Percentiles rank a stretch among this genome's conserved stretches.
Conservation (phyloP, 192 early-diverging fungal species). For the Oehlia diaphana region DNA sequence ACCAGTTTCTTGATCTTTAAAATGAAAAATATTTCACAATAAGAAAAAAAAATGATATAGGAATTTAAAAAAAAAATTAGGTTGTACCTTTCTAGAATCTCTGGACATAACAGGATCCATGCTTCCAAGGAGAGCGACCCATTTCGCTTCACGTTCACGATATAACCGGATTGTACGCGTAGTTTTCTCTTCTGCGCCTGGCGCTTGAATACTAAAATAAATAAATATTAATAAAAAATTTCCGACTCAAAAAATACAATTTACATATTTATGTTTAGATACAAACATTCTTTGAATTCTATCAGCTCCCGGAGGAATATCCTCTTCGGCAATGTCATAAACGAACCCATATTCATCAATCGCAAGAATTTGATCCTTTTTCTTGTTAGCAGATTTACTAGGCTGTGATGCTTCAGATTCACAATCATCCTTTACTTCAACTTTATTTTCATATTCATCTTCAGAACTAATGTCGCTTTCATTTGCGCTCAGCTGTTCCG, state of each 20-base stretch:
- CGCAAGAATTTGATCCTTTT: slow-evolving; percentile 33
- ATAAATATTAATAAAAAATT: not conserved
- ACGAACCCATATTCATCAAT: slow-evolving; percentile 41
- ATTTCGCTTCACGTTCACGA: slow-evolving; percentile 47
- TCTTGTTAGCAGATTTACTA: not conserved
- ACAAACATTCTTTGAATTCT: slow-evolving; percentile 37
- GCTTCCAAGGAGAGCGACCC: slow-evolving; percentile 40
- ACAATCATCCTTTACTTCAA: too few species aligned
- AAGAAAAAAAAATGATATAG: not conserved
- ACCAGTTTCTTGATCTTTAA: slow-evolving; percentile 71
- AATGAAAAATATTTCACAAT: slow-evolving; percentile 3
- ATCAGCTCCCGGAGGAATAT: slow-evolving; percentile 34
- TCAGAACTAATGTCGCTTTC: slow-evolving; percentile 24
- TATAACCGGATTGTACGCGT: slow-evolving; percentile 37
- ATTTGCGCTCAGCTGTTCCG: not conserved
- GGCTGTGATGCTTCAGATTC: not conserved
- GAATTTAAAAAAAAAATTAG: not conserved
- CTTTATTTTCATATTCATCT: slow-evolving; percentile 1
- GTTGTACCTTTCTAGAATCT: slow-evolving; percentile 35
- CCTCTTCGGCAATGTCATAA: slow-evolving; percentile 25
- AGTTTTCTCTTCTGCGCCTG: slow-evolving; percentile 5
- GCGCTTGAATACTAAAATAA: slow-evolving; percentile 7
- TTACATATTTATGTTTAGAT: not conserved
- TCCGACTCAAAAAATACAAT: not conserved
- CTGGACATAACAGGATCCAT: slow-evolving; percentile 35